Percentiles rank a stretch among this genome's conserved stretches.
Conservation (phyloP, 371 early-diverging fungal species). For the Mortierella sp. region DNA sequence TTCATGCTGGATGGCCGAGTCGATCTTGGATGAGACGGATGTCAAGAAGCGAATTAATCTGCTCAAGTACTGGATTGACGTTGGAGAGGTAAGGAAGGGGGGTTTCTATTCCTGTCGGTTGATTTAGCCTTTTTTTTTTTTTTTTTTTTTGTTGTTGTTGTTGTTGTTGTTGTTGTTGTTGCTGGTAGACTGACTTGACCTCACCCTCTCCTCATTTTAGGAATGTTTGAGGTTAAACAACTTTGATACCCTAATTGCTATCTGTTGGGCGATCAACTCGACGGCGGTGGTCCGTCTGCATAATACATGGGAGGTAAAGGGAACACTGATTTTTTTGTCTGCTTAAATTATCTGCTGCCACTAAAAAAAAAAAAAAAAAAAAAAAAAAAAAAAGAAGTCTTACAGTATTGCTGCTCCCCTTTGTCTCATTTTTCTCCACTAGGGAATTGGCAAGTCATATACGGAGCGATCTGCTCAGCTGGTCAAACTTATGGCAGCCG, state of each 20-base stretch:
- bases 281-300: slow-evolving; percentile 87
- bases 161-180: neutral
- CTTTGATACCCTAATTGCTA: slow-evolving; percentile 90
- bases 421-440: neutral
- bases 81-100: slow-evolving; percentile 82
- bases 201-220: no score
- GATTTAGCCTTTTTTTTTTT: neutral
- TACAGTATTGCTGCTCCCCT: no score
- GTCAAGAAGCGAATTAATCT: slow-evolving; percentile 76
- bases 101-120: no score
- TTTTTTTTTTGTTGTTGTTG: neutral
- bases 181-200: no score
- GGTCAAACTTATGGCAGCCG: slow-evolving; percentile 76
- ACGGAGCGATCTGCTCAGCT: slow-evolving; percentile 61
- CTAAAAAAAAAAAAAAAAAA: no score
- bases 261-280: slow-evolving; percentile 88
- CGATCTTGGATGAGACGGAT: slow-evolving; percentile 80
- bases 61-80: slow-evolving; percentile 86
- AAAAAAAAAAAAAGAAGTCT: no score
- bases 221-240: slow-evolving; percentile 84
- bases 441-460: slow-evolving; percentile 67
- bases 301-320: slow-evolving; percentile 85
- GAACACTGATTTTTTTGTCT: no score
- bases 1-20: slow-evolving; percentile 81
- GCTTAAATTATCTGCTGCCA: no score